These are phyloP conservation scores for Petunia axillaris DNA, from an alignment of 257 asterid genomes.

Conservation along the genomic window DNA sequence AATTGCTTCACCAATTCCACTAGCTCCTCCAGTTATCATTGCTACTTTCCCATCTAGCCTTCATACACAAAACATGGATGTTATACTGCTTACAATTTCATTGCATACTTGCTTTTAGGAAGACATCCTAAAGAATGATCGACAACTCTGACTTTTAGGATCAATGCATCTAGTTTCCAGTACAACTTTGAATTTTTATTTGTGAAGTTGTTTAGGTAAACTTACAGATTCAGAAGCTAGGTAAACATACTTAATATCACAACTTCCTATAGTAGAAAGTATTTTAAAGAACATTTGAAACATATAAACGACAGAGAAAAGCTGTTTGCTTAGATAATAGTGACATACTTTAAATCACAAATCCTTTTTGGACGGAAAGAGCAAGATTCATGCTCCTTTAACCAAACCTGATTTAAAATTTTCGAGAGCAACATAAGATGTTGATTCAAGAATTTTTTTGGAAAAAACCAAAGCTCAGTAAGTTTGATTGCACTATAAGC, in stretches of 20 bases:
- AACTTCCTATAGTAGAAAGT: neutral
- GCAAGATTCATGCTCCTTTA: neutral
- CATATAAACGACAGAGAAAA: too few species aligned
- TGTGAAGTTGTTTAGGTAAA: neutral
- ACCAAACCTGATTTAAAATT: neutral
- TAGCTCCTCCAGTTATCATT: slow-evolving; percentile 63
- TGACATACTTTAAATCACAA: too few species aligned
- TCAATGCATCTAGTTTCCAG: neutral
- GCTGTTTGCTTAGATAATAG: too few species aligned
- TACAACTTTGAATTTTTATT: too few species aligned
- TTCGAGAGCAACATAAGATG: neutral
- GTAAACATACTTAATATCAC: neutral
- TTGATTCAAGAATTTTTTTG: neutral
- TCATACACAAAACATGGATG: neutral
- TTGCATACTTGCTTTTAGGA: too few species aligned
- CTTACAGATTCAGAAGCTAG: neutral
- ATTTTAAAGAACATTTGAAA: neutral
- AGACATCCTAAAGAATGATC: neutral
- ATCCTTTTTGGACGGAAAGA: slow-evolving; percentile 4
- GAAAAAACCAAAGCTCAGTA: neutral
- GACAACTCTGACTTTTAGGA: neutral
- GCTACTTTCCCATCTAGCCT: slow-evolving; percentile 75
- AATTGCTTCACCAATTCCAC: slow-evolving; percentile 62
- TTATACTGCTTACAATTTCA: neutral
- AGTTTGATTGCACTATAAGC: neutral